phyloP scores from a whole-genome alignment of 495 filamentous ascomycete genomes.

The Penicillium canescens region DNA sequence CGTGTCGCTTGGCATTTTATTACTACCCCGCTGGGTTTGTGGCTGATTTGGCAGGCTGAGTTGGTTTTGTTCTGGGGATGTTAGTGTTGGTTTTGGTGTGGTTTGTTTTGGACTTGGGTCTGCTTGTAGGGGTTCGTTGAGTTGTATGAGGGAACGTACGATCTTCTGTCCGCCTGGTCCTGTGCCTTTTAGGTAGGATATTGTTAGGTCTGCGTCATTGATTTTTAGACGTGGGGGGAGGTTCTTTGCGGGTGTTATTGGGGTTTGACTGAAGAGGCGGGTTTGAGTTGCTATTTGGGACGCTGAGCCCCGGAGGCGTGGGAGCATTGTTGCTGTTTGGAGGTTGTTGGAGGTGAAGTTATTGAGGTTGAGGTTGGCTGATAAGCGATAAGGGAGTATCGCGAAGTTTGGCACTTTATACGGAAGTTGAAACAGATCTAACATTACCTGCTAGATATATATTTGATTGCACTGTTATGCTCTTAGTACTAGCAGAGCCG shows the following conservation, averaged over 20 bases:
- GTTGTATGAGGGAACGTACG: constrained; percentile 21
- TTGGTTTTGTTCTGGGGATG: constrained; percentile 86
- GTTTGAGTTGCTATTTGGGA: background rate
- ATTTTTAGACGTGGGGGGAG: constrained; percentile 77
- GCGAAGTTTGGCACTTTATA: background rate
- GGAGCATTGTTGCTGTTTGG: constrained; percentile 8
- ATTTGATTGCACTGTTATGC: too few species aligned
- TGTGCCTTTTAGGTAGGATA: constrained; percentile 86
- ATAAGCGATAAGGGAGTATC: constrained; percentile 5
- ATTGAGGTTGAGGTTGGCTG: background rate
- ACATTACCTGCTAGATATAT: too few species aligned
- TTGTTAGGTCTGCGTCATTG: constrained; percentile 73
- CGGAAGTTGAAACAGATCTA: too few species aligned
- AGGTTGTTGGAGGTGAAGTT: background rate
- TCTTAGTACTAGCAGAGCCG: too few species aligned
- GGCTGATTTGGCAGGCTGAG: constrained; percentile 91
- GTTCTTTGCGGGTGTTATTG: constrained; percentile 42
- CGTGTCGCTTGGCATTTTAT: constrained; percentile 91
- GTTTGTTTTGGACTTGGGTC: background rate
- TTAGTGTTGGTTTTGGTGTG: background rate
- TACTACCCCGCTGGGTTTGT: constrained; percentile 84
- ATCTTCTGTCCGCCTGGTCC: constrained; percentile 98
- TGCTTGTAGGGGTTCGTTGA: too few species aligned
- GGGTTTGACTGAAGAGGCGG: constrained; percentile 30
- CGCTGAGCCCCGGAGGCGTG: background rate